Base-by-base conservation (phyloP, 2,329 filamentous ascomycete genomes). In the Zymoseptoria passerinii region DNA sequence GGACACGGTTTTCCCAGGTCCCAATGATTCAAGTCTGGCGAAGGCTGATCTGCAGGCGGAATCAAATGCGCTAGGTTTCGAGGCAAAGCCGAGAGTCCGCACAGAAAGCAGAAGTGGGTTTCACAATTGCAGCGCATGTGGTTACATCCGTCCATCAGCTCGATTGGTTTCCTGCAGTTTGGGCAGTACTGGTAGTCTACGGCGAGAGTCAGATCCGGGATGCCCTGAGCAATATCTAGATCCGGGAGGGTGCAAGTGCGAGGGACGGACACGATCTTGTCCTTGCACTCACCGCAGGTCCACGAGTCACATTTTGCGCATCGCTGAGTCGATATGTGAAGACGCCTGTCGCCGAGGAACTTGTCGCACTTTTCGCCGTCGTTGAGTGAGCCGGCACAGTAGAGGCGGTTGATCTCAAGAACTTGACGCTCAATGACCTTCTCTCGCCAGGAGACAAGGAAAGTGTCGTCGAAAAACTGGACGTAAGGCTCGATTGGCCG, bases 121-220 rank as follows among this genome's bases (percentile, higher is more conserved):
- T 51, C 23, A 50, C 58, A 60, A n/a, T 19, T 16, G 19, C 58
- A 60, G 16, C 29, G 48, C 16, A 60, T 44, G 28, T 57, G 55
- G 48, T 57, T 57, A 29, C 58, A 60, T 4, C 55, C 58, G 18
- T 51, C 44, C 8, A 18, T 27, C 4, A 52, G 55, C 52, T 60
- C 51, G 13, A 60, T 44, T 28, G 49, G 28, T 8, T 44, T 23
- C 18, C 48, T 27, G 29, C 55, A 54, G 19, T 53, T 23, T 8
- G 58, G 51, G 40, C 66, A 77, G 20, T 44, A 40, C 28, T 58
- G 56, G 19, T 53, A 58, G 28, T 58, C 56, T 7, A 40, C 50
- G n/a, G 9, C 35, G 13, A 54, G 48, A 1, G 16, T 20, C 35
- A 44, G 2, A 4, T 16, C 52, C 27, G 28, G 27, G 6, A 53